phyloP scores from a whole-genome alignment of 2,329 filamentous ascomycete genomes.

The Phaeosphaeriaceae sp. region DNA sequence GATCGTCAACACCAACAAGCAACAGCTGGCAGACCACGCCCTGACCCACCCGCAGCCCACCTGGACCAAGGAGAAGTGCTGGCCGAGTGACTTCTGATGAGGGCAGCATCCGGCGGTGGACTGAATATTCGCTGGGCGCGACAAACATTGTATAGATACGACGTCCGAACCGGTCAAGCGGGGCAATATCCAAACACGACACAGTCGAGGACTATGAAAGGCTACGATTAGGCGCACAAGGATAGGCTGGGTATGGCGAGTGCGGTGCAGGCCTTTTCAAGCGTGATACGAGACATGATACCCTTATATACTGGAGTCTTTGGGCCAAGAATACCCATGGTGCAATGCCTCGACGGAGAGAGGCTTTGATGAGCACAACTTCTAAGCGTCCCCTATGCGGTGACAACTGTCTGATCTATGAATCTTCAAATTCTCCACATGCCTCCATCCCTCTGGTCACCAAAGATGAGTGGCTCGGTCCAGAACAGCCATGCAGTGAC shows the following conservation, averaged over 20 bases:
- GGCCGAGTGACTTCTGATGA: conserved; percentile 58
- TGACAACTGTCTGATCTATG: too few species aligned
- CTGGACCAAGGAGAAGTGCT: conserved; percentile 67
- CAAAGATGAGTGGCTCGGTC: background rate
- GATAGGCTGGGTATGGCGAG: background rate
- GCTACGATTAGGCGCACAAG: too few species aligned
- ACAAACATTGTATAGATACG: too few species aligned
- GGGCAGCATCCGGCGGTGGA: background rate
- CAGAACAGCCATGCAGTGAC: background rate
- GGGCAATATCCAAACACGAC: too few species aligned
- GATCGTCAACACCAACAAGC: conserved; percentile 59
- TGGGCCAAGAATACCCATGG: too few species aligned
- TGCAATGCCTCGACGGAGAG: too few species aligned
- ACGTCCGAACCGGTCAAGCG: too few species aligned
- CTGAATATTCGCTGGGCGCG: too few species aligned
- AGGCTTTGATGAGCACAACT: too few species aligned
- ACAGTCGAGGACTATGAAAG: too few species aligned
- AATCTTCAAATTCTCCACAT: background rate
- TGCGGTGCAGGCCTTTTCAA: background rate
- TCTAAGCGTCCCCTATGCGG: too few species aligned
- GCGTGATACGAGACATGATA: background rate
- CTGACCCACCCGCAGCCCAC: conserved; percentile 57
- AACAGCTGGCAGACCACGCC: conserved; percentile 62
- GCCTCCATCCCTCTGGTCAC: background rate
- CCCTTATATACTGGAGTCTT: background rate